Evolutionary conservation across 306 rosid species (phyloP).

Genomic region (Rubus parviflorus): DNA sequence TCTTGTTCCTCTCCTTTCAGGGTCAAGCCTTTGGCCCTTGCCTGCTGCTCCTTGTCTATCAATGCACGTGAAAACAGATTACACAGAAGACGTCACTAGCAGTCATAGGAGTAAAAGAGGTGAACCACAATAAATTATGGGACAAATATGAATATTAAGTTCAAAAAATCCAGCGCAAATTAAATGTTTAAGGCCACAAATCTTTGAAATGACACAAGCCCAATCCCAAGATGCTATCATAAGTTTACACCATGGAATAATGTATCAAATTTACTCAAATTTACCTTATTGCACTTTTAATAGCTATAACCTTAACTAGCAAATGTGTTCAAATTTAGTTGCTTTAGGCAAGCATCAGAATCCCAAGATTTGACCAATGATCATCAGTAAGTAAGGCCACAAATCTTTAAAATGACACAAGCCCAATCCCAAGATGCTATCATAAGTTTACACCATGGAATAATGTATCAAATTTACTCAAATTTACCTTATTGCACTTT

Average conservation of each 20-base stretch:
- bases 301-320: background rate
- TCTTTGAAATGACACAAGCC: background rate
- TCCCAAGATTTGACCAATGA: background rate
- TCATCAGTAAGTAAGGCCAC: background rate
- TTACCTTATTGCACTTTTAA: background rate
- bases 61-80: constrained; percentile 26
- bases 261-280: background rate
- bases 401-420: background rate
- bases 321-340: background rate
- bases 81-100: background rate
- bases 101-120: background rate
- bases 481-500: background rate
- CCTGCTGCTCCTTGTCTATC: constrained; percentile 85
- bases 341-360: constrained; percentile 1
- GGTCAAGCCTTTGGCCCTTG: constrained; percentile 78
- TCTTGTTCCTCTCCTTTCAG: constrained; percentile 69
- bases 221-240: background rate
- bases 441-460: background rate
- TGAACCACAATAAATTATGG: background rate
- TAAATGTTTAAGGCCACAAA: constrained; percentile 3
- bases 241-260: background rate
- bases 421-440: background rate
- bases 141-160: background rate
- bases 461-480: background rate
- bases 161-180: background rate